Evolutionary conservation across 306 rosid genomes (phyloP).

Genomic region (Quercus alba): DNA sequence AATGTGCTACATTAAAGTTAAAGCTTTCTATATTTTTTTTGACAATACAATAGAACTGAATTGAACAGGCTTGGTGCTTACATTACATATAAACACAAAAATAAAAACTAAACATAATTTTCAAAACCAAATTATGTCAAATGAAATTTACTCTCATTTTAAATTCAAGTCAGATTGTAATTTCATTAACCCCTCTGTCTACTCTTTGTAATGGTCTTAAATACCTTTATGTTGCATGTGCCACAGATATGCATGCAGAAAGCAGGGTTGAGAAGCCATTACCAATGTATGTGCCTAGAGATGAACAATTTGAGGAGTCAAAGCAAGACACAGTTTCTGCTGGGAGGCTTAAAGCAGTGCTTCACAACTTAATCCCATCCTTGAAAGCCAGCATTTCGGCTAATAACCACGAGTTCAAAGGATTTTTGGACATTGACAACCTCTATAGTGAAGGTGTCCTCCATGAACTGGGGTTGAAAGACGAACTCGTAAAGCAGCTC

Average conservation of each 20-base stretch:
- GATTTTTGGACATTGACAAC: slow-evolving; percentile 77
- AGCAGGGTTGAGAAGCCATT: slow-evolving; percentile 85
- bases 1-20: too few species aligned
- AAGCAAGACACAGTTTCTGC: slow-evolving; percentile 60
- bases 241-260: slow-evolving; percentile 58
- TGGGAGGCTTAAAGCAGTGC: slow-evolving; percentile 78
- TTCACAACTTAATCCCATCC: slow-evolving; percentile 73
- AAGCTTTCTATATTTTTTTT: too few species aligned
- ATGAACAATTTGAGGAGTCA: slow-evolving; percentile 86
- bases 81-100: too few species aligned
- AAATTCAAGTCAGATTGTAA: too few species aligned
- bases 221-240: neutral
- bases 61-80: too few species aligned
- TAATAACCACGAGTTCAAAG: slow-evolving; percentile 62
- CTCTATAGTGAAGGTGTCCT: slow-evolving; percentile 79
- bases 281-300: slow-evolving; percentile 94
- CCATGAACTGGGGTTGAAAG: slow-evolving; percentile 61
- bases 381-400: slow-evolving; percentile 62
- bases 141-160: too few species aligned
- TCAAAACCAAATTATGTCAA: too few species aligned
- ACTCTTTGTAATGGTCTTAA: neutral
- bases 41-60: too few species aligned
- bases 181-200: too few species aligned
- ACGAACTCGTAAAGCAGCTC: slow-evolving; percentile 61
- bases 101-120: too few species aligned